Evolutionary conservation across 1,284 basidiomycete genomes (phyloP), one percentile per base, ranked within the genome.

Genomic region (Anthracocystis setariae): DNA sequence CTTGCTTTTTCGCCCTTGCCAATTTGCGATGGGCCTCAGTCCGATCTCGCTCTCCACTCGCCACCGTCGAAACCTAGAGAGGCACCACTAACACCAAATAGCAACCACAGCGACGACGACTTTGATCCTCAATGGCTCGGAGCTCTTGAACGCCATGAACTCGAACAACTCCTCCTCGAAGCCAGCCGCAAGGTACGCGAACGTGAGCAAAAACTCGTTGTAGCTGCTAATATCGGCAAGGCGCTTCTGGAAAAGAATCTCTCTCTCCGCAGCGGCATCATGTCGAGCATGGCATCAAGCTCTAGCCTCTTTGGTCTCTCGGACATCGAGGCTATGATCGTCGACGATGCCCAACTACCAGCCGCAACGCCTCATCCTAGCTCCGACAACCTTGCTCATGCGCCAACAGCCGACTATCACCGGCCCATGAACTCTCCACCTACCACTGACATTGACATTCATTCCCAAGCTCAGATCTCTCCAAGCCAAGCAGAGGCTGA

Each of bases 171-270:
- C 17, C 49, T 79, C 20, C 60, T 78, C 46, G 50, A 78, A 33
- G 76, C 78, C 0, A 65, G 69, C 48, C 68, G 62, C n/a, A 71
- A 77, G 39, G 75, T 79, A 46, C 70, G 65, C 23, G 76, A 76
- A 37, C 54, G 78, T 13, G 78, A 79, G 39, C 49, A 70, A 17
- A 77, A 78, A 44, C 64, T 79, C 25, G 68, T 73, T 27, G 65
- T 79, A 23, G 76, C 78, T 9, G 78, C 78, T 25, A 72, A 72
- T 38, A 78, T 79, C 24, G 78, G 78, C 45, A 71, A 78, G 39
- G 74, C 76, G 2, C 64, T 79, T 18, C 54, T 79, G n/a, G 74
- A 79, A 25, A 79, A 79, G 67, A 78, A 79, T 25, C 58, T 75
- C 3, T 69, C 66, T 9, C 67, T 79, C 7, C 57, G 73, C 3